Evolutionary conservation across 345 rosid species (phyloP).

Genomic region (Clarkia xantiana): DNA sequence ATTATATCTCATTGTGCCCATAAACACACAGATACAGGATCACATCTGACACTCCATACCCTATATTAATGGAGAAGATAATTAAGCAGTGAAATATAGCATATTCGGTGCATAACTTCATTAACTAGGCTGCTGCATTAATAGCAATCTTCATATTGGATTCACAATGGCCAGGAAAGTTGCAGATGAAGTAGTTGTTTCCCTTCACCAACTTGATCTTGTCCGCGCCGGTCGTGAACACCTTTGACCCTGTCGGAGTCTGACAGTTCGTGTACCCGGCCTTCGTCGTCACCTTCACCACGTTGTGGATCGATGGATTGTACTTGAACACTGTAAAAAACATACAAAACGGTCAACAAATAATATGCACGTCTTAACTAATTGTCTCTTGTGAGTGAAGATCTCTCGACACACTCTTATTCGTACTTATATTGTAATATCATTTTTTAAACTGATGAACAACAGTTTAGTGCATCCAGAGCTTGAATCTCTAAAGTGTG

Average conservation of each 20-base stretch:
- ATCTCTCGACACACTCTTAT: no score
- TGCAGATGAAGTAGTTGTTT: slow-evolving; percentile 34
- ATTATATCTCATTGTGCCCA: no score
- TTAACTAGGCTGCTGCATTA: slow-evolving; percentile 21
- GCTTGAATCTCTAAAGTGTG: no score
- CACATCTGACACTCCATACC: no score
- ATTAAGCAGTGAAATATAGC: no score
- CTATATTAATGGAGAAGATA: no score
- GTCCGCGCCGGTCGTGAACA: slow-evolving; percentile 29
- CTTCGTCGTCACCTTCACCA: slow-evolving; percentile 22
- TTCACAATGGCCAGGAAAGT: slow-evolving; percentile 27
- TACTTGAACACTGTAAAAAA: slow-evolving; percentile 30
- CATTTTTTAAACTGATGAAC: no score
- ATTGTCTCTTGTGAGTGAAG: not conserved
- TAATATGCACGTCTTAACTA: not conserved
- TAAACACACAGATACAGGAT: no score
- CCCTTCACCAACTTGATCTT: slow-evolving; percentile 28
- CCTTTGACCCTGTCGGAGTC: slow-evolving; percentile 20
- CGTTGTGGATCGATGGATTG: slow-evolving; percentile 24
- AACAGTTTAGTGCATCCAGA: no score
- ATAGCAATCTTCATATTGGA: slow-evolving; percentile 39
- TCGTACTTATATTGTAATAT: no score
- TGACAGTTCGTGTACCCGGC: slow-evolving; percentile 21
- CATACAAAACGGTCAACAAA: not conserved
- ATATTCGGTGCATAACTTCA: no score